Evolutionary conservation across 768 basidiomycete species (phyloP), one percentile per base, ranked within the genome.

Genomic region (Lentinula boryana): DNA sequence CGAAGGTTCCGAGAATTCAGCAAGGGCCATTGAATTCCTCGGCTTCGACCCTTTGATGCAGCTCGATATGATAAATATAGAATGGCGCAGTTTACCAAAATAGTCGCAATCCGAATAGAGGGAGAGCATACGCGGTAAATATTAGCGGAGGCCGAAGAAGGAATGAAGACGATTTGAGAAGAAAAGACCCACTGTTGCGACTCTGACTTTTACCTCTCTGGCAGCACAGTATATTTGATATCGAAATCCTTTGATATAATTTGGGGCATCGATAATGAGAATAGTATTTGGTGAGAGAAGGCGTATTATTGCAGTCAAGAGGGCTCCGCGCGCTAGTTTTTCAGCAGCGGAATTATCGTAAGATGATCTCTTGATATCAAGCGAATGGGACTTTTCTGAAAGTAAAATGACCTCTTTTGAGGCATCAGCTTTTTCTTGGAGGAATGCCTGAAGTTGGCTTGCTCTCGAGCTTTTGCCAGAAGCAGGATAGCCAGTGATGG

Each of bases 201-300:
- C 85, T 36, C 95, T 79, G 31, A 93, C 78, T 66, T 88, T 89
- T 65, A 87, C 81, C 69, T 99, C 97, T 56, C 94, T 78, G 4
- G 95, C 95, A 1, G 93, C 92, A 69, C 96, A 98, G 70, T 98
- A 97, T 76, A 99, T 87, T 72, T 99, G 97, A 73, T 99, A 99
- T 33, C 97, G 86, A 70, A 94, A 97, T 10, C 96, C 96, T 71
- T 99, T 98, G 80, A 98, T 98, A 74, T 99, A 98, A 69, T 98
- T 98, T 65, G 91, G 81, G 13, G 88, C 85, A 69, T 99, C 97
- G 63, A 95, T 81, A 65, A 99, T 90, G 61, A 97, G 80, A 67
- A 98, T 84, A 0, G 85, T 89, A 67, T 91, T 86, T 38, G 74
- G 71, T 23, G 81, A 79, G 64, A 99, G 79, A 36, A 83, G 79